These are phyloP conservation scores for Botryobasidium botryosum DNA, from an alignment of 768 basidiomycete genomes.

Conservation along the genomic window DNA sequence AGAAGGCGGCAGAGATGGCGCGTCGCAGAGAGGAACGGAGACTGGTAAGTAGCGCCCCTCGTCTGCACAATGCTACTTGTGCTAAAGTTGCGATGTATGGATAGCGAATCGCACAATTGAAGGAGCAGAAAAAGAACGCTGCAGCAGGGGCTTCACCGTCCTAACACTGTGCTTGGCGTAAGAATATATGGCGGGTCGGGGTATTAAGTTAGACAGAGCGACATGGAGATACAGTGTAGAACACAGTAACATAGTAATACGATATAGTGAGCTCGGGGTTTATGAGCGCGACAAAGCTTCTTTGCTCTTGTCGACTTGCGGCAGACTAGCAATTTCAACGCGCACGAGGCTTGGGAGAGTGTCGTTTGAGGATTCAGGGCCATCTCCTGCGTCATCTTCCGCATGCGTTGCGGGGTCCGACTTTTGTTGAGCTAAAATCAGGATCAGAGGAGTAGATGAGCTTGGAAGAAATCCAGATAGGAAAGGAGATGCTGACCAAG, in stretches of 20 bases:
- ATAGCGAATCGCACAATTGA: slow-evolving; percentile 61
- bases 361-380: neutral
- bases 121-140: slow-evolving; percentile 52
- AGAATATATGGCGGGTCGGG: neutral
- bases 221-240: no score
- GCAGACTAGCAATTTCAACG: slow-evolving; percentile 5
- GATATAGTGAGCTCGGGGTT: neutral
- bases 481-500: slow-evolving; percentile 17
- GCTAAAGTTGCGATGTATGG: neutral
- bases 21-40: slow-evolving; percentile 82
- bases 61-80: neutral
- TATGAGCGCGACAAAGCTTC: neutral
- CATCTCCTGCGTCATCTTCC: neutral
- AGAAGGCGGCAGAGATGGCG: slow-evolving; percentile 86
- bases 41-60: slow-evolving; percentile 34
- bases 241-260: no score
- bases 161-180: neutral
- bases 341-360: slow-evolving; percentile 10
- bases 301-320: neutral
- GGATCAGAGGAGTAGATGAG: neutral
- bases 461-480: neutral
- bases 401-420: neutral
- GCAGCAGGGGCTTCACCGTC: neutral
- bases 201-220: neutral
- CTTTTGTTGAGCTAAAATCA: neutral